Evolutionary conservation across 257 asterid species (phyloP), one percentile per base, ranked within the genome.

Genomic region (Nyctanthes arbortristis): DNA sequence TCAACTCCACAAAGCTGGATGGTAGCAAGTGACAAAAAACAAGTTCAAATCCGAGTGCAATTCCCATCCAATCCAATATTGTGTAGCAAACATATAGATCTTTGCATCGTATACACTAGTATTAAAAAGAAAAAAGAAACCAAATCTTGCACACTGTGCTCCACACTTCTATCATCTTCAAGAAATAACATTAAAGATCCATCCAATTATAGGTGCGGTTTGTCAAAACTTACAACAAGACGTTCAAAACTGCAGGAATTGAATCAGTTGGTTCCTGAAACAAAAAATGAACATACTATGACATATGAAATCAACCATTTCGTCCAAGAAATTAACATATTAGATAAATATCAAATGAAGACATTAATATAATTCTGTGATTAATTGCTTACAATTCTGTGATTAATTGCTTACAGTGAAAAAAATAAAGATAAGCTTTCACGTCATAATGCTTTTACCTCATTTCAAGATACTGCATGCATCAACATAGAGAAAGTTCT

Each of bases 361-460:
- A 63, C 27, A 49, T 31, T 49, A 63, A 24, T 4, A 20, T 7
- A 34, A n/a, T 69, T 70, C 11, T 57, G 60, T 67, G 29, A 47
- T n/a, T n/a, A n/a, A n/a, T n/a, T n/a, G n/a, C n/a, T n/a, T n/a
- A n/a, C n/a, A n/a, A n/a, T n/a, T n/a, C n/a, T n/a, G n/a, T n/a
- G n/a, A n/a, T n/a, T 25, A 52, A 35, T n/a, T 12, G 16, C 97
- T 88, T 81, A 93, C 97, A 28, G 90, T 83, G 88, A 77, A 93
- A 45, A n/a, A 93, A 79, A 68, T 91, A 91, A 10, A 91, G 81
- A 65, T 81, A 91, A 28, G 72, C 90, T 81, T 93, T 93, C 85
- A 78, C 40, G 84, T 93, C 99, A 47, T 93, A 93, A 82, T 91
- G 99, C 81, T 93, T 90, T 88, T 93, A 97, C 82, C 99, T 83